Evolutionary conservation across 140 eudicot genomes (phyloP).

Genomic region (Artemisia princeps): DNA sequence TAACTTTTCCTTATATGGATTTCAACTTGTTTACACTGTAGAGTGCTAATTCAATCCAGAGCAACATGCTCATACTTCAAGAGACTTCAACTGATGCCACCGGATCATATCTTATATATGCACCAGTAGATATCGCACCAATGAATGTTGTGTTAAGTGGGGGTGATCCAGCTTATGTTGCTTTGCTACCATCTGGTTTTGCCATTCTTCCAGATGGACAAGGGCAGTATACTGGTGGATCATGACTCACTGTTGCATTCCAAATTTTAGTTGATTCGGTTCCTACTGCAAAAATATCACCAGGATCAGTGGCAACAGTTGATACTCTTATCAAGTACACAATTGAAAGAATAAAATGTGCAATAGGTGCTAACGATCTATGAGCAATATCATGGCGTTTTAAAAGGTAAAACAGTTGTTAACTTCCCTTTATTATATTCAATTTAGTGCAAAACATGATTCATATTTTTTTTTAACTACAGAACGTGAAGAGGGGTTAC

Average conservation of each 20-base stretch:
- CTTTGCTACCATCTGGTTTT: slow-evolving; percentile 87
- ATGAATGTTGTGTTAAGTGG: slow-evolving; percentile 78
- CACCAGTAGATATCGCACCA: slow-evolving; percentile 75
- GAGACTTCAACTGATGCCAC: slow-evolving; percentile 80
- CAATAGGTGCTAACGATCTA: slow-evolving; percentile 44
- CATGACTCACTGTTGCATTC: slow-evolving; percentile 72
- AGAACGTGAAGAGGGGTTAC: too few species aligned
- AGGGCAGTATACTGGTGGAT: slow-evolving; percentile 50
- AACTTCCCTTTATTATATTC: slow-evolving; percentile 6
- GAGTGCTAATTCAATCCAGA: slow-evolving; percentile 77
- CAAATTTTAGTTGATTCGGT: slow-evolving; percentile 77
- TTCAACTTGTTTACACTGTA: too few species aligned
- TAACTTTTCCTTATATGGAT: background rate
- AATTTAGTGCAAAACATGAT: background rate
- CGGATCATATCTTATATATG: slow-evolving; percentile 82
- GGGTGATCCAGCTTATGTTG: slow-evolving; percentile 83
- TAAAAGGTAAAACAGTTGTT: slow-evolving; percentile 24
- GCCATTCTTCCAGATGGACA: slow-evolving; percentile 93
- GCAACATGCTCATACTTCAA: slow-evolving; percentile 91
- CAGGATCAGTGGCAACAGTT: slow-evolving; percentile 82
- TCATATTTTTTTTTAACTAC: background rate
- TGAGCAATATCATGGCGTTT: slow-evolving; percentile 26
- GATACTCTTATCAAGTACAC: slow-evolving; percentile 79
- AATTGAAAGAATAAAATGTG: slow-evolving; percentile 70
- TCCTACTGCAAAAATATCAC: slow-evolving; percentile 80